A percentile compares a stretch with the other conserved stretches of the same genome.
These are phyloP conservation scores for barley (Hordeum vulgare) DNA, from an alignment of 176 grass and related monocot species.

Conservation along the genomic window DNA sequence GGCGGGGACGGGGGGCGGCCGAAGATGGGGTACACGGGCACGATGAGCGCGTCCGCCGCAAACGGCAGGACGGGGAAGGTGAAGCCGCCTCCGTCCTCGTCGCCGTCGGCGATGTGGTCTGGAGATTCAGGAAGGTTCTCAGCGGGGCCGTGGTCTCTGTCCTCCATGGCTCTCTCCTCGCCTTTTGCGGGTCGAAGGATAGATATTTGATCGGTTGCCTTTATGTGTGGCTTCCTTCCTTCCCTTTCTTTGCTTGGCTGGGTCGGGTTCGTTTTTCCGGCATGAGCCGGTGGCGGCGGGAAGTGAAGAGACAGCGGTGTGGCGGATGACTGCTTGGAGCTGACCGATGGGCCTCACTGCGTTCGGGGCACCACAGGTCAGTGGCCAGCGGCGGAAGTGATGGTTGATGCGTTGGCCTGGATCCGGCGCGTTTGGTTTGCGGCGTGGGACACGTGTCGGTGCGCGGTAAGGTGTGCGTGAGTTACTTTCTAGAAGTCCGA, in stretches of 20 bases:
- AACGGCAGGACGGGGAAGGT: slow-evolving; percentile 34
- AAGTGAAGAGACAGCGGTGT: neutral
- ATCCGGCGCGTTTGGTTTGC: neutral
- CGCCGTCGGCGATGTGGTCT: neutral
- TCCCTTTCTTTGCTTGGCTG: neutral
- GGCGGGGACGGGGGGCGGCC: slow-evolving; percentile 33
- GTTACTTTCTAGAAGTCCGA: neutral
- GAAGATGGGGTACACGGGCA: slow-evolving; percentile 82
- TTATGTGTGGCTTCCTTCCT: neutral
- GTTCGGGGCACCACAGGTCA: neutral
- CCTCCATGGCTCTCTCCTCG: slow-evolving; percentile 14
- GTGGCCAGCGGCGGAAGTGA: neutral
- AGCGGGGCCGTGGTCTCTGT: slow-evolving; percentile 5
- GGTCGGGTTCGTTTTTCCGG: neutral
- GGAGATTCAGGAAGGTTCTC: neutral
- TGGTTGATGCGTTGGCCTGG: neutral
- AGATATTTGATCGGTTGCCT: neutral
- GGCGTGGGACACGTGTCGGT: neutral
- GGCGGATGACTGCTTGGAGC: neutral
- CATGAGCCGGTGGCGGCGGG: slow-evolving; percentile 1
- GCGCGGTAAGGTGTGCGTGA: neutral
- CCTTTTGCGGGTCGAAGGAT: neutral
- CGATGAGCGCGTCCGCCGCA: slow-evolving; percentile 10
- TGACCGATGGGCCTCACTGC: neutral
- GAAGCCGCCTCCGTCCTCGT: slow-evolving; percentile 9